Percentiles rank a stretch among this genome's conserved stretches.
Evolutionary conservation across 768 basidiomycete species (phyloP).

Genomic region (Serendipita sp.): DNA sequence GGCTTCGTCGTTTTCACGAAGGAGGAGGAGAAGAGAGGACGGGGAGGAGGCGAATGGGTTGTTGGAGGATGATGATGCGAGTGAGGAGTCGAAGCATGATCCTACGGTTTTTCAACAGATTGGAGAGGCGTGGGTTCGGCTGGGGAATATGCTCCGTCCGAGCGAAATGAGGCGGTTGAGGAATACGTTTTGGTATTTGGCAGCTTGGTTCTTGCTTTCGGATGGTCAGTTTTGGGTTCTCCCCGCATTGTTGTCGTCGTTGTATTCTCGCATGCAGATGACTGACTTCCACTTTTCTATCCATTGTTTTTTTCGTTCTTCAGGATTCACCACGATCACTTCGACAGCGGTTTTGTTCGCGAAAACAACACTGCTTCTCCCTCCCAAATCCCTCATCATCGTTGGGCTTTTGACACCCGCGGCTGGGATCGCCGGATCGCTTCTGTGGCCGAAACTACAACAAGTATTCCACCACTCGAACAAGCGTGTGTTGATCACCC

Average conservation of each 20-base stretch:
- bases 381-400: constrained; percentile 57
- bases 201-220: constrained; percentile 88
- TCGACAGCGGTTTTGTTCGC: constrained; percentile 86
- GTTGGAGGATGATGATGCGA: constrained; percentile 9
- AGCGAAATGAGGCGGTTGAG: constrained; percentile 55
- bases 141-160: constrained; percentile 61
- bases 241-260: background rate
- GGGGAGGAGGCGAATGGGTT: no score
- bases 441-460: constrained; percentile 68
- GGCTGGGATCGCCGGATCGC: constrained; percentile 68
- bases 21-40: no score
- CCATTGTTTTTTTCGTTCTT: background rate
- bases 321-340: constrained; percentile 84
- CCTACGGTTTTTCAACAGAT: constrained; percentile 43
- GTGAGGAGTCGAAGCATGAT: constrained; percentile 11
- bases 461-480: constrained; percentile 49
- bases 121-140: constrained; percentile 52
- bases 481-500: constrained; percentile 42
- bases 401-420: constrained; percentile 65
- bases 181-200: constrained; percentile 79
- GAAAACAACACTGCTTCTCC: constrained; percentile 76
- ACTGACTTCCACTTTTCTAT: background rate
- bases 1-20: constrained; percentile 3
- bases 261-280: background rate
- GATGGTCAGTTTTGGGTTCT: constrained; percentile 47